Evolutionary conservation across 1,284 basidiomycete genomes (phyloP), one percentile per base, ranked within the genome.

Genomic region (Ganoderma leucocontextum): DNA sequence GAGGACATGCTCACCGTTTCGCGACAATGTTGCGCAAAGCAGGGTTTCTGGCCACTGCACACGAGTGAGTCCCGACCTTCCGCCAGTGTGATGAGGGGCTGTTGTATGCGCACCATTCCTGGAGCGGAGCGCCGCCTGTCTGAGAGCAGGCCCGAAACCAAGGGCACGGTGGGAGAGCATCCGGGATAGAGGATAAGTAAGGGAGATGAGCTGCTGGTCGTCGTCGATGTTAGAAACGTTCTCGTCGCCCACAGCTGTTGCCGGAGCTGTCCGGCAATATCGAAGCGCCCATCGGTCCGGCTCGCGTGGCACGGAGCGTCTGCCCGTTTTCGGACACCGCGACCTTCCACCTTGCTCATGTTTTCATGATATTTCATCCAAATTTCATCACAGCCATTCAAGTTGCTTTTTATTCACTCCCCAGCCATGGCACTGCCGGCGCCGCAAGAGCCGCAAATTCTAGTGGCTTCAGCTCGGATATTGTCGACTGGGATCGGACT

Each of bases 111-210:
- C 71, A 91, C 89, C 82, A 65, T 83, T 68, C 68, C 81, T 81
- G n/a, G 86, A 81, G 39, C 81, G 73, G 70, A 91, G 84, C 0
- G 82, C 81, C 25, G 83, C 82, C 71, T 83, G 84, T 76, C 87
- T 85, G 66, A 91, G 78, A 29, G 85, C 81, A n/a, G 87, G 79
- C 29, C 84, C 82, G 63, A 91, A 79, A 67, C 89, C 88, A 63
- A 89, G 75, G 60, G 82, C 80, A 76, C 86, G 84, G 67, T 82
- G 78, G 71, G 84, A 84, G 79, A 86, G 81, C 82, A 85, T 83
- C 74, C 81, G 47, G 36, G 61, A 49, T 38, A 63, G 42, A 53
- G 49, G 60, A 29, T 29, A 60, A 53, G 13, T 29, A 29, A n/a
- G 39, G 39, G 47, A 53, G 62, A 61, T 47, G 55, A 58, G 66